Conservation (phyloP, 2,329 filamentous ascomycete genomes). For the Stachybotrys chlorohalonatus region DNA sequence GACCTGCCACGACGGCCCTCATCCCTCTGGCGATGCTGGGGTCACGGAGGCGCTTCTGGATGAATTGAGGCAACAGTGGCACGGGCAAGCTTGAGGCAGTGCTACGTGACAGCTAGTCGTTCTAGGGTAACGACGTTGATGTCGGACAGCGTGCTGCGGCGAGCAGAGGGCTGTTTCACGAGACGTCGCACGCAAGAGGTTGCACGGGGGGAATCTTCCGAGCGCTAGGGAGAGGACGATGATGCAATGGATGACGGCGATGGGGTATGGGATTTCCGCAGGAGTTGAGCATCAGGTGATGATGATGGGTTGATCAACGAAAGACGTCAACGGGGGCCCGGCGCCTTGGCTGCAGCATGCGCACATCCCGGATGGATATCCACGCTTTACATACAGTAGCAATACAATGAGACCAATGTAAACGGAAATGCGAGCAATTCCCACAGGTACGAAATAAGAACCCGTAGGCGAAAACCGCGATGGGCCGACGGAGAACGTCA, state of each 20-base stretch:
- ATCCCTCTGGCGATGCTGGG: neutral
- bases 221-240: neutral
- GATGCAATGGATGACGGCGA: neutral
- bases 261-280: neutral
- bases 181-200: too few relatives aligned
- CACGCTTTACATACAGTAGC: too few relatives aligned
- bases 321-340: too few relatives aligned
- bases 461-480: too few relatives aligned
- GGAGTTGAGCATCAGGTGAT: neutral
- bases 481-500: too few relatives aligned
- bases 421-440: too few relatives aligned
- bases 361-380: too few relatives aligned
- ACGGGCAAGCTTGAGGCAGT: neutral
- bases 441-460: too few relatives aligned
- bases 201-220: too few relatives aligned
- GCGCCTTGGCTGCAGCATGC: too few relatives aligned
- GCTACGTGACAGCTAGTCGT: neutral
- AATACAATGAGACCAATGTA: too few relatives aligned
- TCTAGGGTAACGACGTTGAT: neutral
- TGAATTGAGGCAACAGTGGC: neutral
- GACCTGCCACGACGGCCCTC: neutral
- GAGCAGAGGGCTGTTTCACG: too few relatives aligned
- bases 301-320: neutral
- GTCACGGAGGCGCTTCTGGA: neutral
- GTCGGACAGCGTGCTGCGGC: neutral